phyloP scores from a whole-genome alignment of 495 filamentous ascomycete genomes.

The Bathelium albidoporum region DNA sequence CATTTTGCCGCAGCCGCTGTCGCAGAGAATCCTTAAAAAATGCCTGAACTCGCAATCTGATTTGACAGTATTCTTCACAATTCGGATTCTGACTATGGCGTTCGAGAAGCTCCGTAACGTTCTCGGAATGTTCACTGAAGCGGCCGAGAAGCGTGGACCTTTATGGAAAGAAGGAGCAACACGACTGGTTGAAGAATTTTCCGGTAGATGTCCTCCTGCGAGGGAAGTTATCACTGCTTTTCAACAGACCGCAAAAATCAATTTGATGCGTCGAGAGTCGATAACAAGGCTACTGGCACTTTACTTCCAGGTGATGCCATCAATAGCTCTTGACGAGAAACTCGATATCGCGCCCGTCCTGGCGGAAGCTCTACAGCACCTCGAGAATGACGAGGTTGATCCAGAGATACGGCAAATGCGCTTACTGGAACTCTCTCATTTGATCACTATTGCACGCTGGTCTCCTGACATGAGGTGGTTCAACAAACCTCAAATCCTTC shows the following conservation, averaged over 20 bases:
- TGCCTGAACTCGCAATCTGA: constrained; percentile 66
- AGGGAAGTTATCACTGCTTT: constrained; percentile 66
- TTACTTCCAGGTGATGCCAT: constrained; percentile 74
- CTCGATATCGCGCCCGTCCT: constrained; percentile 75
- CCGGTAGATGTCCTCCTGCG: constrained; percentile 63
- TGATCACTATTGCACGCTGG: constrained; percentile 63
- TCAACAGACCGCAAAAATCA: constrained; percentile 47
- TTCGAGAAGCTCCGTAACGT: constrained; percentile 65
- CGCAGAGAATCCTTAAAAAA: constrained; percentile 59
- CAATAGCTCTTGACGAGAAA: constrained; percentile 67
- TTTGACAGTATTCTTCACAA: constrained; percentile 71
- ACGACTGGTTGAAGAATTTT: constrained; percentile 63
- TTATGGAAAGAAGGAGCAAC: constrained; percentile 57
- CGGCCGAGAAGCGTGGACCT: constrained; percentile 25
- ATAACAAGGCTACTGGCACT: constrained; percentile 60
- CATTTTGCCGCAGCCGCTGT: constrained; percentile 75
- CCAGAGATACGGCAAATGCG: constrained; percentile 41
- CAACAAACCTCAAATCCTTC: constrained; percentile 46
- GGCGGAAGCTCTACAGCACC: constrained; percentile 48
- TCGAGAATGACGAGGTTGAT: constrained; percentile 41
- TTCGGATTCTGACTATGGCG: constrained; percentile 63
- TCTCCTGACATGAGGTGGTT: constrained; percentile 80
- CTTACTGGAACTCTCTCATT: constrained; percentile 60
- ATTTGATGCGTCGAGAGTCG: constrained; percentile 63
- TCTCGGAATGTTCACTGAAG: constrained; percentile 42